Conservation (phyloP, 1,139 yeast species). For the Barnettozyma hawaiiensis region DNA sequence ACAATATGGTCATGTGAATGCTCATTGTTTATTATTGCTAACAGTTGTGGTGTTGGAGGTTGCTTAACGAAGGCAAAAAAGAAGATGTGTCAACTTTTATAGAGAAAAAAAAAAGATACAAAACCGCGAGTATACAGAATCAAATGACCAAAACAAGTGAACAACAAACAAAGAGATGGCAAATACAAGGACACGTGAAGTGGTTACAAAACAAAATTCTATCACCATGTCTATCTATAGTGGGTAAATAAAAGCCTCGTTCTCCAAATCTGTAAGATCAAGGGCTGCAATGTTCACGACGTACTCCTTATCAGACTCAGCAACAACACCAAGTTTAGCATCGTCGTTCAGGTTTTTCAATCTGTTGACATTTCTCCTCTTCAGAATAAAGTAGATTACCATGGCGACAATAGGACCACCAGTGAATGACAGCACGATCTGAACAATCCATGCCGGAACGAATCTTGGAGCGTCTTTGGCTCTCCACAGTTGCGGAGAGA, state of each 20-base stretch:
- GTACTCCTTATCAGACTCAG: slow-evolving; percentile 18
- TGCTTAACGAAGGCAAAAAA: too few species aligned
- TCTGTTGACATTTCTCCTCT: slow-evolving; percentile 31
- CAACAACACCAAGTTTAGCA: slow-evolving; percentile 9
- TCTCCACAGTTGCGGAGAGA: slow-evolving; percentile 28
- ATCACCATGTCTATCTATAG: slow-evolving; percentile 17
- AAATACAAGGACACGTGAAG: too few species aligned
- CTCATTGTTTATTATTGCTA: too few species aligned
- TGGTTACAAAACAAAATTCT: too few species aligned
- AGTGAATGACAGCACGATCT: slow-evolving; percentile 29
- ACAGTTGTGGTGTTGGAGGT: too few species aligned
- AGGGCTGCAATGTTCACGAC: slow-evolving; percentile 37
- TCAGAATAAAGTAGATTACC: slow-evolving; percentile 29
- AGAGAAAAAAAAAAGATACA: too few species aligned
- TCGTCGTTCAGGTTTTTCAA: slow-evolving; percentile 11
- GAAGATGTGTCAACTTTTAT: too few species aligned
- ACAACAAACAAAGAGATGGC: too few species aligned
- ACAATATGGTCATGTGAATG: slow-evolving; percentile 24
- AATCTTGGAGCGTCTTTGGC: slow-evolving; percentile 24
- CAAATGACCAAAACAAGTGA: too few species aligned
- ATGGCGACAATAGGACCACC: slow-evolving; percentile 29
- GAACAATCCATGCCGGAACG: slow-evolving; percentile 31
- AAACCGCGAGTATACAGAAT: too few species aligned
- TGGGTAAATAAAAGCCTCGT: slow-evolving; percentile 39
- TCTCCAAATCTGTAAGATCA: slow-evolving; percentile 43